Evolutionary conservation across 495 filamentous ascomycete genomes (phyloP), one percentile per base, ranked within the genome.

Genomic region (Pseudevernia furfuracea): DNA sequence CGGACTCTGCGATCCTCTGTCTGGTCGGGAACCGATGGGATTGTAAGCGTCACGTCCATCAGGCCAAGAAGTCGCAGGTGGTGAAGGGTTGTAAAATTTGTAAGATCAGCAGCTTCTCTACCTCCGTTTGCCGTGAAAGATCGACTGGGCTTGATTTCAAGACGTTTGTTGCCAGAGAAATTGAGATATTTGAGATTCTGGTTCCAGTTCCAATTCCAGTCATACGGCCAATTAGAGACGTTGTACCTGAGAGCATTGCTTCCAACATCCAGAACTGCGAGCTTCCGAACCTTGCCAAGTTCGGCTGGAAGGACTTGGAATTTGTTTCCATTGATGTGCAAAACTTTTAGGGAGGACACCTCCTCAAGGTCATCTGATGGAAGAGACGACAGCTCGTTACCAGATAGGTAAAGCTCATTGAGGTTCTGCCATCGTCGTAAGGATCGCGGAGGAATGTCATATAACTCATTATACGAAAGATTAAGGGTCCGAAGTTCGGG

Each of bases 151-250:
- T 97, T 97, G 75, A 99, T 99, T 75, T 99, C 95, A 48, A 99
- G 75, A 38, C 93, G 86, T 74, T 96, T 95, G 79, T 99, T 99
- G 32, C 95, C 94, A 10, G 93, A 97, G 65, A 99, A 83, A 70
- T 97, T 99, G 65, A 99, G 86, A 70, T 95, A 97, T 66, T 91
- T 89, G 63, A 99, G 78, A 66, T 96, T 92, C 44, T 88, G 87
- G 66, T 97, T 99, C 82, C 92, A 91, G 73, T 97, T 97, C 94
- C 94, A 99, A 70, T 99, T 99, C 94, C 94, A 99, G 72, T 99
- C 94, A 71, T 99, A 99, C 1, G 95, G 94, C 83, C 95, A 96
- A 71, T 99, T 99, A 34, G 92, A 94, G 41, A 99, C 92, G 71
- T 99, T 99, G 79, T 99, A 99, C 73, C 97, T 99, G 55, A 99